These are phyloP conservation scores for Neophaeococcomyces mojaviensis DNA, from an alignment of 2,329 filamentous ascomycete species.

Conservation along the genomic window DNA sequence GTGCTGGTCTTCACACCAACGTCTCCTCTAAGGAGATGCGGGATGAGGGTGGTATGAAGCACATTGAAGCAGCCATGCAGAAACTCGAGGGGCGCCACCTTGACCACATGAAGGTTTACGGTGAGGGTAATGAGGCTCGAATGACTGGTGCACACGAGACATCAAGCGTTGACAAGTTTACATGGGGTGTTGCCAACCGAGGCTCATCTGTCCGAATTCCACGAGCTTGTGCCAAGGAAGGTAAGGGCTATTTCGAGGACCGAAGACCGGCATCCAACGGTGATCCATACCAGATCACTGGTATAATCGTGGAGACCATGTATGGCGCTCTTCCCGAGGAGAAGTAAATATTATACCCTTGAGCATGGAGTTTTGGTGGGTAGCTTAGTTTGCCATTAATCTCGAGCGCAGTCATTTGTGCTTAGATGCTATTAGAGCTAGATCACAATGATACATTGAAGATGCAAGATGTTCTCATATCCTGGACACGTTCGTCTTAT, in stretches of 20 bases:
- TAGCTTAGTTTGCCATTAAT: not conserved
- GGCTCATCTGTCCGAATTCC: conserved; percentile 91
- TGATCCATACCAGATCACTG: conserved; percentile 77
- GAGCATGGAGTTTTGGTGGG: conserved; percentile 6
- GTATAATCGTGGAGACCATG: conserved; percentile 68
- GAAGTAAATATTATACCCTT: conserved; percentile 12
- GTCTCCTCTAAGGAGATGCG: conserved; percentile 88
- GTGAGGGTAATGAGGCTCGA: conserved; percentile 90
- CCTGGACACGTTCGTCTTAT: no score
- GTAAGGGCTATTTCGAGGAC: conserved; percentile 92
- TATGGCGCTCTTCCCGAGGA: conserved; percentile 21
- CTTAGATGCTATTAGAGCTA: not conserved
- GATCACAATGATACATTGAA: not conserved
- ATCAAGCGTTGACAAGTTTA: conserved; percentile 85
- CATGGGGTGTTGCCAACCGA: conserved; percentile 91
- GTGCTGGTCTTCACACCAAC: conserved; percentile 87
- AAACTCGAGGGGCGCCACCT: conserved; percentile 70
- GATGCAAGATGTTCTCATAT: no score
- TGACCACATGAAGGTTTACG: conserved; percentile 88
- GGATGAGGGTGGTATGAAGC: conserved; percentile 86
- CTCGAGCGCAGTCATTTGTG: not conserved
- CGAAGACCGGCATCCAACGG: conserved; percentile 76
- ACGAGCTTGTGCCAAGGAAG: conserved; percentile 73
- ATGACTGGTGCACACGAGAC: conserved; percentile 94
- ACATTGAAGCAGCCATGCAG: conserved; percentile 80